Evolutionary conservation across 2,329 filamentous ascomycete species (phyloP), one percentile per base, ranked within the genome.

Genomic region (Trichoderma koningiopsis): DNA sequence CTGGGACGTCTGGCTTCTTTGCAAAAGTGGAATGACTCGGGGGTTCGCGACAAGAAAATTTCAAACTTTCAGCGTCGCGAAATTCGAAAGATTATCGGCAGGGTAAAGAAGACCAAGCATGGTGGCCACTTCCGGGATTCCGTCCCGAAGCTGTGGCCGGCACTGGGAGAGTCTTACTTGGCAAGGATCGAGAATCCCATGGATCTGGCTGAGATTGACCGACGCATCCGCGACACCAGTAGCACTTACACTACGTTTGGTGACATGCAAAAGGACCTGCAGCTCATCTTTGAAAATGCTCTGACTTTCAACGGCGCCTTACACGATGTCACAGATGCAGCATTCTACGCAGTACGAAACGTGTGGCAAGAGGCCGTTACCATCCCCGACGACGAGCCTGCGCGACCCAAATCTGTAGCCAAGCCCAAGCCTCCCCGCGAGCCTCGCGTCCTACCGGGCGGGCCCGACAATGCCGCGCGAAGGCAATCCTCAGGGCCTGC

Each of bases 81-180:
- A 73, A 83, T 92, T 55, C 81, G 90, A 40, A 88, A 89, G 71
- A 85, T 90, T 37, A 82, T 95, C 63, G 90, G 89, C 37, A 89
- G 91, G 64, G 85, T 95, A 68, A 97, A 96, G 82, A 96, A 97
- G 80, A 94, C 93, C 58, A 93, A 95, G 77, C 88, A 90, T 70
- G 92, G 95, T 2, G 81, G 82, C 7, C 87, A 91, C 67, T 98
- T 97, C 82, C 86, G 88, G 72, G 86, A 89, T 53, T 91, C 96
- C 0, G 96, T 98, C 8, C 87, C 92, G 77, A 87, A 86, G 49
- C 82, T 95, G 29, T 92, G 91, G 79, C 86, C 97, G 52, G 84
- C 83, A 33, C 88, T 98, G 52, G 93, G 92, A 67, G 89, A 88
- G 2, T 92, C 93, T 72, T 92, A 91, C 72, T 83, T 87, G 1